Evolutionary conservation across 176 grass and related monocot species (phyloP), one percentile per base, ranked within the genome.

Genomic region (Thinopyrum elongatum): DNA sequence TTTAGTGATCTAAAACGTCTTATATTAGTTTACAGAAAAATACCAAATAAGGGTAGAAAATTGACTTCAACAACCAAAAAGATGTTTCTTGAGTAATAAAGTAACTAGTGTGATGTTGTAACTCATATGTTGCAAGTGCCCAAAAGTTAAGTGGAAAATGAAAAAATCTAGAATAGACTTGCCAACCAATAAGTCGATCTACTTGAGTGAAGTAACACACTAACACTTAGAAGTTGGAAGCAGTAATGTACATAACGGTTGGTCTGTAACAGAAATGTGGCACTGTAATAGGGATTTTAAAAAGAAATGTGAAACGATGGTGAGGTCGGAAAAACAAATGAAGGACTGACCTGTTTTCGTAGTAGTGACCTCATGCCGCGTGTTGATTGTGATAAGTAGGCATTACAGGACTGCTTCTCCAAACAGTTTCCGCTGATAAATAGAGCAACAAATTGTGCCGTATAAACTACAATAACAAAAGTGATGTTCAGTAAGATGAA

Each of bases 381-480:
- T 21, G 94, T 99, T 39, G 97, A 99, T 80, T 90, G 94, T 79
- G 97, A 96, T 62, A 99, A 62, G 70, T 93, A 99, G 27, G 97
- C 97, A 83, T 77, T 95, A 67, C 90, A 94, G 8, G 97, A 90
- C 28, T 80, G 74, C 44, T 89, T 95, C 53, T 91, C 85, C 81
- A 53, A 79, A 83, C 57, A 82, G 22, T 86, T 85, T 29, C 88
- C 92, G 41, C 88, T 66, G 19, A 99, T 65, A 33, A 99, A 99
- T 53, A 99, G 87, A 30, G 73, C 94, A 88, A 99, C 88, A 94
- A 99, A 96, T 83, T 99, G 94, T 44, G 92, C 23, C 3, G 94
- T 96, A 94, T 78, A 93, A 85, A 99, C 94, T 99, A 81, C 31
- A 66, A 74, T 2, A 29, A 29, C 27, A 78, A 71, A 70, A 70